Conservation (phyloP, 495 filamentous ascomycete genomes). For the Talaromyces stipitatus region DNA sequence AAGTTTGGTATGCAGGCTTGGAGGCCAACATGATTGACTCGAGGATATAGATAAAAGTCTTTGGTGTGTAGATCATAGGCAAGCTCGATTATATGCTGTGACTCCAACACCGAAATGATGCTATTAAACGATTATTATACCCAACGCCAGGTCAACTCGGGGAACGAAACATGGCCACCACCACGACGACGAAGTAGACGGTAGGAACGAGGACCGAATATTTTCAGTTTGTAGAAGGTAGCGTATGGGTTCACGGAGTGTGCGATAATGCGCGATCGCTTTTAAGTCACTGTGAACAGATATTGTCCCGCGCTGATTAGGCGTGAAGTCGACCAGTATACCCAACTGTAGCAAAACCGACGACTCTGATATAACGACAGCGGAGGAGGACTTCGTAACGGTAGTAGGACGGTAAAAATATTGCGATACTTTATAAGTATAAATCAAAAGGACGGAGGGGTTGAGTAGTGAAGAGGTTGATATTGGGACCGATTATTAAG, state of each 20-base stretch:
- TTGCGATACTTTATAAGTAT: background rate
- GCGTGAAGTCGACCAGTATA: background rate
- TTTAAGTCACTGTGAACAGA: background rate
- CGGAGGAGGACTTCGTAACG: background rate
- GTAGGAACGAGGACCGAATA: background rate
- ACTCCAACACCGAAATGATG: background rate
- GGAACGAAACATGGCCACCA: background rate
- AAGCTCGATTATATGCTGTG: background rate
- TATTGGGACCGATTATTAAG: background rate
- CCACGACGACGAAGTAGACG: background rate
- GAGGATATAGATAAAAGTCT: background rate
- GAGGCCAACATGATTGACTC: constrained; percentile 71
- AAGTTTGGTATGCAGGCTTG: constrained; percentile 65
- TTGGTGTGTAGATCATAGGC: background rate
- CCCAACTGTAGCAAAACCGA: background rate
- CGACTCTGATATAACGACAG: background rate
- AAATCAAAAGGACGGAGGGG: background rate
- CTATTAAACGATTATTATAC: background rate
- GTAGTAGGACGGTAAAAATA: background rate
- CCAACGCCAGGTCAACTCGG: background rate
- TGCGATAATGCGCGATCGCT: background rate
- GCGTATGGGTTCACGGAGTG: background rate
- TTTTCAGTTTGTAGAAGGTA: background rate
- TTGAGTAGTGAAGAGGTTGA: background rate
- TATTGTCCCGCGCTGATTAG: background rate